Evolutionary conservation across 192 early-diverging fungal species (phyloP), one percentile per base, ranked within the genome.

Genomic region (Coemansia sp.): DNA sequence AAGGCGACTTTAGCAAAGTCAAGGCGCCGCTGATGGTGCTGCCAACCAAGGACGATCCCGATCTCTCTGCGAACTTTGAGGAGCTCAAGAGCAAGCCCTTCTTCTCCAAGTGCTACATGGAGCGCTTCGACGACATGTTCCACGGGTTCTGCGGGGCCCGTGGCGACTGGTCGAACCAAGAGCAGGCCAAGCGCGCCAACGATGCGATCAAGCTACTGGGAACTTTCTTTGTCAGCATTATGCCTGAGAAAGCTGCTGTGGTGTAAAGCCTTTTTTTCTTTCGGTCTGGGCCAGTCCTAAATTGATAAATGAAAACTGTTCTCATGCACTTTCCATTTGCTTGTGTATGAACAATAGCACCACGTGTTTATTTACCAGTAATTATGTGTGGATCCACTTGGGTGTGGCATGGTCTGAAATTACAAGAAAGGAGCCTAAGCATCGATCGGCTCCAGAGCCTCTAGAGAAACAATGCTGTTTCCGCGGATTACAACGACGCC

Each of bases 401-500:
- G 3, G 16, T 46, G 43, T 20, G 18, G 43, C 20, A 4, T 13
- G 20, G 39, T 40, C 39, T 40, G 16, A 8, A 40, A 39, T n/a
- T 16, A 57, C 15, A 25, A 6, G 26, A 29, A 34, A 49, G 16
- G 28, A 48, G 61, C 16, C 20, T 43, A 51, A 26, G 25, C 35
- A 16, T 80, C 79, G 34, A 92, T 86, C 52, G 84, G 81, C 61
- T 92, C 89, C 59, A 89, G 75, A 30, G 87, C 85, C 70, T 92
- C 89, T 68, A 92, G 63, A 30, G 87, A 71, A 4, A 88, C 77
- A 43, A 92, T 87, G 66, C 89, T 90, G 81, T 90, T 92, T 42
- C 91, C 91, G 59, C 91, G 88, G 58, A 91, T 81, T 7, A 92
- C 96, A 62, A 96, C 87, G 75, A 91, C 96, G 55, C 96, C 95